Conservation (phyloP, 2,329 filamentous ascomycete species). For the Moelleriella libera region DNA sequence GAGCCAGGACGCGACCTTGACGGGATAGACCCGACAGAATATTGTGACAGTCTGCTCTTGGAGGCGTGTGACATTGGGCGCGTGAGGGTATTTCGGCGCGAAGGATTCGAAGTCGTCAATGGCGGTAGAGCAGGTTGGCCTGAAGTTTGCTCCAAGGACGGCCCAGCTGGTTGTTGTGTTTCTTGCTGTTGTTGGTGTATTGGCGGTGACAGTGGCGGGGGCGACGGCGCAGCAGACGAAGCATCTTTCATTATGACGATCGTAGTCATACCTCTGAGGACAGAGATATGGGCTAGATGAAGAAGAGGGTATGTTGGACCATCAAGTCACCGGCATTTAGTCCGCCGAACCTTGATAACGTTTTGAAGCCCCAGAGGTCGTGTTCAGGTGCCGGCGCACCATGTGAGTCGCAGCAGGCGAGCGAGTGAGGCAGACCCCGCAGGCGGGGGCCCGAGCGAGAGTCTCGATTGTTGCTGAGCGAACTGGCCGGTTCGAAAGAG, state of each 20-base stretch:
- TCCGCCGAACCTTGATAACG: too few relatives aligned
- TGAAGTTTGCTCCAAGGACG: conserved; percentile 30
- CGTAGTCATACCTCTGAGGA: conserved; percentile 16
- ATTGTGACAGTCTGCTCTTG: conserved; percentile 72
- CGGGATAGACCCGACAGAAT: conserved; percentile 56
- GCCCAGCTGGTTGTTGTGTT: conserved; percentile 16
- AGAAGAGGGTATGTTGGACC: neutral
- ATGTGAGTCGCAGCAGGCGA: neutral
- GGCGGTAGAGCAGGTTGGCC: conserved; percentile 41
- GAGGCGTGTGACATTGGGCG: conserved; percentile 62
- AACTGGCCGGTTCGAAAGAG: neutral
- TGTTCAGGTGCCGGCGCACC: neutral
- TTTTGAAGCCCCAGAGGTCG: too few relatives aligned
- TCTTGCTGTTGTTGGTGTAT: neutral
- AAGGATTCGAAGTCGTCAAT: conserved; percentile 40
- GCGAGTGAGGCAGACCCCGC: conserved; percentile 2
- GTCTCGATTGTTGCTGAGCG: neutral
- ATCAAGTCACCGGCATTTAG: too few relatives aligned
- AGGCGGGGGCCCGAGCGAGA: conserved; percentile 3
- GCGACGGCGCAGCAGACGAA: conserved; percentile 39
- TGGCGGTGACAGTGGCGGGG: too few relatives aligned
- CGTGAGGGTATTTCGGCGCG: conserved; percentile 45
- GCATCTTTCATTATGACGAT: conserved; percentile 42
- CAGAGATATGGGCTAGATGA: too few relatives aligned
- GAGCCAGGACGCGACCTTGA: conserved; percentile 66